phyloP scores from a whole-genome alignment of 352 stramenopile genomes.

The Phytophthora podocarpi region DNA sequence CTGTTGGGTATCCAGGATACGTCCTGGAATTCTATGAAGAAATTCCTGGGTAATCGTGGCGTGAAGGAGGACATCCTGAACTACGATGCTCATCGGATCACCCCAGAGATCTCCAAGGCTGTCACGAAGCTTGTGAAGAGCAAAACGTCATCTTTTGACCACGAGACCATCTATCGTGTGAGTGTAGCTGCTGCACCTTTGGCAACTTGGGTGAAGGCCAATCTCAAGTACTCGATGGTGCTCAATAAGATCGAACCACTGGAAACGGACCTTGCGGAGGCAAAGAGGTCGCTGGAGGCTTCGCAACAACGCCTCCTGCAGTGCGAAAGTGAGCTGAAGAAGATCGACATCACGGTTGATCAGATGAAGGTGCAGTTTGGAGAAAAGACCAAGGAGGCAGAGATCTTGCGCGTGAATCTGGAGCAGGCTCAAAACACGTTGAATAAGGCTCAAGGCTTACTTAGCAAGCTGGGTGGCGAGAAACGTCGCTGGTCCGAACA shows the following conservation, averaged over 20 bases:
- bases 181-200: slow-evolving; percentile 94
- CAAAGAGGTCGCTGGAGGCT: slow-evolving; percentile 85
- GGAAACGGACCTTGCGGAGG: slow-evolving; percentile 90
- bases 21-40: slow-evolving; percentile 97
- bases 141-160: slow-evolving; percentile 93
- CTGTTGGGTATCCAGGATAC: slow-evolving; percentile 95
- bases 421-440: slow-evolving; percentile 90
- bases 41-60: slow-evolving; percentile 94
- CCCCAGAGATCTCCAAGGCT: slow-evolving; percentile 87
- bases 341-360: slow-evolving; percentile 89
- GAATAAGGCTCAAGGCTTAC: slow-evolving; percentile 90
- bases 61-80: slow-evolving; percentile 98
- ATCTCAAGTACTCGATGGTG: slow-evolving; percentile 95
- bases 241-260: slow-evolving; percentile 96
- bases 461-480: slow-evolving; percentile 93
- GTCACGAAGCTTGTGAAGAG: slow-evolving; percentile 94
- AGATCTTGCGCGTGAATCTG: slow-evolving; percentile 88
- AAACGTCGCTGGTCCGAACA: slow-evolving; percentile 92
- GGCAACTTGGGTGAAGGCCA: slow-evolving; percentile 95
- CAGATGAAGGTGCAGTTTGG: slow-evolving; percentile 93
- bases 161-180: slow-evolving; percentile 94
- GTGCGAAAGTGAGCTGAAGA: slow-evolving; percentile 91
- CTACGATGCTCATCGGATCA: slow-evolving; percentile 94
- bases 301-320: slow-evolving; percentile 87
- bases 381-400: slow-evolving; percentile 92